Percentiles rank a stretch among this genome's conserved stretches.
phyloP scores from a whole-genome alignment of 441 rosid genomes.

The Flueggea neowawraea region DNA sequence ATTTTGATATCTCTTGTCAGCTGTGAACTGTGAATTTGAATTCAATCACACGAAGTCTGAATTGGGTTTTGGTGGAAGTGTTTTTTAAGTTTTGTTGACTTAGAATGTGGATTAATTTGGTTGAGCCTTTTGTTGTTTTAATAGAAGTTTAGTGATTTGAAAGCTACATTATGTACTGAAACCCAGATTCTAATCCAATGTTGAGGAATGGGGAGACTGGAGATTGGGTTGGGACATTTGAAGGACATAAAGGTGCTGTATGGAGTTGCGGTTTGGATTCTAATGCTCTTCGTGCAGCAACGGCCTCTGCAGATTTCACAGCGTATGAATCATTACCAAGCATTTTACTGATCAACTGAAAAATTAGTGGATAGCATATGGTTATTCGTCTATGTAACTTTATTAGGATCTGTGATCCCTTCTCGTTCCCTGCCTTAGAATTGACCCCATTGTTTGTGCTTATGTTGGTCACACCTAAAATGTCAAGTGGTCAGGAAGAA shows the following conservation, averaged over 20 bases:
- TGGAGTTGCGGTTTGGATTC: slow-evolving; percentile 96
- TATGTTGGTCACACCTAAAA: neutral
- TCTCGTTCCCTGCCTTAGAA: too few species aligned
- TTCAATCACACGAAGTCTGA: neutral
- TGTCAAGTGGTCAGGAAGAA: neutral
- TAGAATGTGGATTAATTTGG: neutral
- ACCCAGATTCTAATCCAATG: slow-evolving; percentile 86
- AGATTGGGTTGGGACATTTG: slow-evolving; percentile 98
- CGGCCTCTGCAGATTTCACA: slow-evolving; percentile 92
- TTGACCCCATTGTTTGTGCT: too few species aligned
- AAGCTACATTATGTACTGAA: slow-evolving; percentile 8
- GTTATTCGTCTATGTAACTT: too few species aligned
- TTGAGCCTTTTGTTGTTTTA: neutral
- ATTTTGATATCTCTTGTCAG: too few species aligned
- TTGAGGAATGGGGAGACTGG: slow-evolving; percentile 98
- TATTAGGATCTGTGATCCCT: too few species aligned
- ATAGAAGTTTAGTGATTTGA: neutral
- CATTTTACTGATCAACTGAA: neutral
- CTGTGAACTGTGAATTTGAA: neutral
- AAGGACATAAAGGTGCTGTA: slow-evolving; percentile 97
- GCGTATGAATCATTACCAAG: slow-evolving; percentile 47
- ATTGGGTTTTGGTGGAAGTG: neutral
- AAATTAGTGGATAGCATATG: neutral
- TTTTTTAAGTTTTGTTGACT: neutral
- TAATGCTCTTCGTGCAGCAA: slow-evolving; percentile 85